Evolutionary conservation across 768 basidiomycete species (phyloP).

Genomic region (Albatrellus ellisii): DNA sequence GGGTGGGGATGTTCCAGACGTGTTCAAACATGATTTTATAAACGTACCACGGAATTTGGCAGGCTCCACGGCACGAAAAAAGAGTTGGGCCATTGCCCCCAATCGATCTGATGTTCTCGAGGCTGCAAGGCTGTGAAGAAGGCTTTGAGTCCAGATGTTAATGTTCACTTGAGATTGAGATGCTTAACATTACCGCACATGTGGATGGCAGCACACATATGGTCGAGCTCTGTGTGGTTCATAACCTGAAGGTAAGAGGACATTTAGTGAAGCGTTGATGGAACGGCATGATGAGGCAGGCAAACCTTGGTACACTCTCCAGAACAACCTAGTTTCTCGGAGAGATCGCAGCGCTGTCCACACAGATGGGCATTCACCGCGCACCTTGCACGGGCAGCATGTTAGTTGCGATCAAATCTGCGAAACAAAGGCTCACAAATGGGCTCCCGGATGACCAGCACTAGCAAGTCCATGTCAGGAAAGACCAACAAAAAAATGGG

Average conservation of each 20-base stretch:
- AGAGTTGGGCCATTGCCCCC: slow-evolving; percentile 5
- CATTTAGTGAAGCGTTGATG: background rate
- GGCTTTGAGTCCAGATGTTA: background rate
- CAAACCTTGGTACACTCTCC: slow-evolving; percentile 38
- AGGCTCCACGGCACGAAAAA: slow-evolving; percentile 8
- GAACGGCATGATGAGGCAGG: background rate
- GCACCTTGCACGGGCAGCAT: slow-evolving; percentile 26
- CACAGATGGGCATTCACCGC: slow-evolving; percentile 37
- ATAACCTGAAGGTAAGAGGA: slow-evolving; percentile 23
- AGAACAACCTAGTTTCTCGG: slow-evolving; percentile 37
- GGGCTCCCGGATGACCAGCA: slow-evolving; percentile 44
- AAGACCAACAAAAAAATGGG: no score
- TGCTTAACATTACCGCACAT: slow-evolving; percentile 38
- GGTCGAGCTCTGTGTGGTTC: slow-evolving; percentile 34
- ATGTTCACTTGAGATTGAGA: background rate
- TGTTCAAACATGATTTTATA: background rate
- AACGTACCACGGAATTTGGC: slow-evolving; percentile 3
- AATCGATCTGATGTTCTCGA: slow-evolving; percentile 1
- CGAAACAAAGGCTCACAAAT: slow-evolving; percentile 28
- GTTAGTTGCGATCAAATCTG: background rate
- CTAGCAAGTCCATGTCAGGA: slow-evolving; percentile 19
- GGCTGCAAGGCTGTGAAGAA: slow-evolving; percentile 9
- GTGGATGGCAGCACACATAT: slow-evolving; percentile 43
- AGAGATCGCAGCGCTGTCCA: slow-evolving; percentile 34
- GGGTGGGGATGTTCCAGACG: no score